Percentiles rank a stretch among this genome's conserved stretches.
Conservation (phyloP, 106 monocot species). For the Amphibolis antarctica region DNA sequence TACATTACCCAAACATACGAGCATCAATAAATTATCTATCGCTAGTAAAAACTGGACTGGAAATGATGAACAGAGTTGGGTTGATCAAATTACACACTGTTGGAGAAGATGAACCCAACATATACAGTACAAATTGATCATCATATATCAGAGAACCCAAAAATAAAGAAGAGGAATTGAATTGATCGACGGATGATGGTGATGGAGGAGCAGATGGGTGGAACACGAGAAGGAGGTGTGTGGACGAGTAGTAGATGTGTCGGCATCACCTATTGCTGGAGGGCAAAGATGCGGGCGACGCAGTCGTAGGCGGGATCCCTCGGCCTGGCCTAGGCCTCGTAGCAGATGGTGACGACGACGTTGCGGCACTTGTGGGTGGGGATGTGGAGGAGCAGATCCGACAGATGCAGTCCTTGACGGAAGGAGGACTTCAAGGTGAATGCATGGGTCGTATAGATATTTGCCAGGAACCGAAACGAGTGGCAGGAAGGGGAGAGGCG, state of each 20-base stretch:
- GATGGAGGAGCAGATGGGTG: too few species aligned
- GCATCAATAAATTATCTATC: too few species aligned
- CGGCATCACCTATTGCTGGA: slow-evolving; percentile 90
- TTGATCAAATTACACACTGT: too few species aligned
- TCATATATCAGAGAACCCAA: too few species aligned
- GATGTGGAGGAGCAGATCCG: slow-evolving; percentile 83
- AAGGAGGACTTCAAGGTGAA: slow-evolving; percentile 84
- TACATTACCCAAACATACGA: not conserved
- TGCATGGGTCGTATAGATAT: slow-evolving; percentile 91
- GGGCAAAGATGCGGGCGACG: slow-evolving; percentile 90
- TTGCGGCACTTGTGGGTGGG: slow-evolving; percentile 81
- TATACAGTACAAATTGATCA: too few species aligned
- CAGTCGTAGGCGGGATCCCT: slow-evolving; percentile 89
- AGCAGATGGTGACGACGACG: slow-evolving; percentile 93
- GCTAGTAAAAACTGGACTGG: too few species aligned
- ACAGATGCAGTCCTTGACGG: slow-evolving; percentile 55
- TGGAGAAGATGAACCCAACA: too few species aligned
- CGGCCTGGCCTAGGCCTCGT: slow-evolving; percentile 87
- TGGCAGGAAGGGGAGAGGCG: slow-evolving; percentile 71
- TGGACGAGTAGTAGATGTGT: too few species aligned
- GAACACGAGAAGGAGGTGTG: too few species aligned
- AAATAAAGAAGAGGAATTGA: too few species aligned
- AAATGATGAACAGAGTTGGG: too few species aligned
- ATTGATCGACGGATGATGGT: too few species aligned
- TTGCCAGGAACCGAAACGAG: slow-evolving; percentile 64